These are phyloP conservation scores for Stenogyne calaminthoides DNA, from an alignment of 305 asterid species.

Conservation along the genomic window DNA sequence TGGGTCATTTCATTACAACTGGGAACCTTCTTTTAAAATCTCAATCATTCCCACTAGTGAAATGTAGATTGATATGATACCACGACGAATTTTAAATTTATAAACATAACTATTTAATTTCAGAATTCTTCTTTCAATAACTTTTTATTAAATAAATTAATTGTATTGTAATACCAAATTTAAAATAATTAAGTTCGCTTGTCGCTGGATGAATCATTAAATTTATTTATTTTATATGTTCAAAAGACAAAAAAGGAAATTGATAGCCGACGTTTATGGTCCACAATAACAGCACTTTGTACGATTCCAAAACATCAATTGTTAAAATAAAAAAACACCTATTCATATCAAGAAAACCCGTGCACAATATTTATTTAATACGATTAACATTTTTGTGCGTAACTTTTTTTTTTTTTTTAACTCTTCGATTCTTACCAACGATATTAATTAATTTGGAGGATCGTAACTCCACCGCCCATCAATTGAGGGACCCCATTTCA, in stretches of 20 bases:
- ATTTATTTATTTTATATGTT: background rate
- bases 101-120: background rate
- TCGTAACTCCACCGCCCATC: too few species aligned
- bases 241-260: slow-evolving; percentile 25
- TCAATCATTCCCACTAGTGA: slow-evolving; percentile 19
- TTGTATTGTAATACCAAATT: background rate
- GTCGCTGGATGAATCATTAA: background rate
- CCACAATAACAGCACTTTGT: slow-evolving; percentile 4
- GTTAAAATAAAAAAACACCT: too few species aligned
- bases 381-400: too few species aligned
- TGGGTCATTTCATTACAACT: background rate
- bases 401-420: too few species aligned
- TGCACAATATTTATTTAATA: too few species aligned
- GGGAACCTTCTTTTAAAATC: background rate
- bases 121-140: background rate
- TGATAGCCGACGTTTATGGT: slow-evolving; percentile 30
- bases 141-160: background rate
- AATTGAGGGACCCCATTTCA: too few species aligned
- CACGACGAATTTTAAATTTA: background rate
- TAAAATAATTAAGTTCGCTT: too few species aligned
- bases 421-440: too few species aligned
- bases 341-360: too few species aligned
- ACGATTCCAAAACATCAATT: background rate
- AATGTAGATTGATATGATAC: background rate
- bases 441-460: too few species aligned